Base-by-base conservation (phyloP, 2,329 filamentous ascomycete species). In the Penicillium sp. region DNA sequence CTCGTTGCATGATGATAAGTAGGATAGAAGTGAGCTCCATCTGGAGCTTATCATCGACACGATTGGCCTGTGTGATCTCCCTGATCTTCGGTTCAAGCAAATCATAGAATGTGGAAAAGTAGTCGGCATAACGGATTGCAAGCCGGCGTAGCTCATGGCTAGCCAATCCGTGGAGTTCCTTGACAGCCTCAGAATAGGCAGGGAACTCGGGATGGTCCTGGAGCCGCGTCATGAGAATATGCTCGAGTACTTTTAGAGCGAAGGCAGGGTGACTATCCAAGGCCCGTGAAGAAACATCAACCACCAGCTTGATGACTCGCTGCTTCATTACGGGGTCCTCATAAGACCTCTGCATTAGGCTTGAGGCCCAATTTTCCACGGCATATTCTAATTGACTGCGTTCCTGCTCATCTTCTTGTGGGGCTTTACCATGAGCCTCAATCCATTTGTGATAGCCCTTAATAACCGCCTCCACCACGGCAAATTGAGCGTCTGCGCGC, bases 1-100 rank as follows among this genome's bases (percentile, higher is more conserved):
- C 87, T 58, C 95, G 91, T 74, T 98, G 93, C 85, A 95, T 88
- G 60, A 99, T 95, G 57, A 96, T 95, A 72, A 99, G 96, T 1
- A 98, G 81, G 61, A 98, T 93, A 10, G 92, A 93, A 65, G 87
- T 90, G 68, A 96, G 93, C 1, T 93, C 91, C 68, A 95, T 88
- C 56, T 90, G 86, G 31, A 93, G 85, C 69, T 93, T 91, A 67
- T 93, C 89, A 68, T 97, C 93, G 77, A 53, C 84, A 83, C 29
- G 89, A 86, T 48, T 90, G 85, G 60, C 86, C 81, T 70, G 90
- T 83, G 79, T 96, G 87, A 71, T 75, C 58, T 93, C 89, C 58
- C 89, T 88, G 58, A 98, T 88, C 68, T 91, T 91, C 37, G 82
- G 82, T 71, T 96, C 90, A 27, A 99, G 84, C 65, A 95, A 86